phyloP scores from a whole-genome alignment of 345 rosid species.

The Salix arbutifolia region DNA sequence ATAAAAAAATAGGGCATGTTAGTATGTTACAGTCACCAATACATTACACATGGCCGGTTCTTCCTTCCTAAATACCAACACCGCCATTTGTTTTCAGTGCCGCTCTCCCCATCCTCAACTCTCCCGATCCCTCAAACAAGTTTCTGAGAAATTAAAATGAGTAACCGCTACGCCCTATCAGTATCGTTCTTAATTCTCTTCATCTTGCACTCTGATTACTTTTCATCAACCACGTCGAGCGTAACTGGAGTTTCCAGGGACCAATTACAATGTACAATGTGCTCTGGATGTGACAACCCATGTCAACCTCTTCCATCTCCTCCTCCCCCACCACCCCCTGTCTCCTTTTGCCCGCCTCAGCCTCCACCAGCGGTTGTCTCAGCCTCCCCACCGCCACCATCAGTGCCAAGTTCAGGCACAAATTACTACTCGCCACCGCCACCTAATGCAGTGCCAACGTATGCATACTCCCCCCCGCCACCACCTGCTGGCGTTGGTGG shows the following conservation, averaged over 20 bases:
- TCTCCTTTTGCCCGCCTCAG: constrained; percentile 23
- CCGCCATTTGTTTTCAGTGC: background rate
- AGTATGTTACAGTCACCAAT: constrained; percentile 1
- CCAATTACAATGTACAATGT: constrained; percentile 34
- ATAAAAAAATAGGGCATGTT: background rate
- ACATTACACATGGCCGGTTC: background rate
- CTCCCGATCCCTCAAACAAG: background rate
- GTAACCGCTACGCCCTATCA: background rate
- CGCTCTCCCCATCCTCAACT: background rate
- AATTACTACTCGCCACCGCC: constrained; percentile 13
- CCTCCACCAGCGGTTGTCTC: constrained; percentile 22
- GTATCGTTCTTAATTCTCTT: background rate
- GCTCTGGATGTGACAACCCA: constrained; percentile 33
- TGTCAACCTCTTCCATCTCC: constrained; percentile 33
- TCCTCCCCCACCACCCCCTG: constrained; percentile 21
- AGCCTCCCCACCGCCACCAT: constrained; percentile 26
- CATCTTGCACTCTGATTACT: background rate
- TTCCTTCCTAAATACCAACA: background rate
- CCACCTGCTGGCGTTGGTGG: constrained; percentile 14
- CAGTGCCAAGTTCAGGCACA: background rate
- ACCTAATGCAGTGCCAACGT: background rate
- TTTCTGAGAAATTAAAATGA: background rate
- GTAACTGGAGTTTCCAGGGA: constrained; percentile 19
- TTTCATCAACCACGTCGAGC: background rate
- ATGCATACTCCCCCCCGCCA: constrained; percentile 19